Percentiles rank a stretch among this genome's conserved stretches.
Conservation (phyloP, 2,329 filamentous ascomycete species). For the Myriosclerotinia duriaeana region DNA sequence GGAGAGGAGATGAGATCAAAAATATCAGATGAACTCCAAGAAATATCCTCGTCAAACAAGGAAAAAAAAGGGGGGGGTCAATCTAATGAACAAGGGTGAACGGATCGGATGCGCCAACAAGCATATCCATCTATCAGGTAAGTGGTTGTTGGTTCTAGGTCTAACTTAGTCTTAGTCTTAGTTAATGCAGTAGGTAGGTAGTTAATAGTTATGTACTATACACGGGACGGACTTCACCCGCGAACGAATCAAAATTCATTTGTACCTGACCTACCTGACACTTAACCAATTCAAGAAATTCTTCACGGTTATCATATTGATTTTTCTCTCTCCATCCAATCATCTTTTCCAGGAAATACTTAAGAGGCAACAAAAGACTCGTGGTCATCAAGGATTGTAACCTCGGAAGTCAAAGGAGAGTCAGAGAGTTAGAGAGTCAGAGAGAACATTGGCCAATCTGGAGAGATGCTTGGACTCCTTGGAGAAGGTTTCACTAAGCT, state of each 20-base stretch:
- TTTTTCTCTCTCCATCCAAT: background rate
- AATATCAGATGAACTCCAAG: background rate
- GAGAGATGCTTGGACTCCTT: too few relatives aligned
- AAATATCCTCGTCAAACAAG: background rate
- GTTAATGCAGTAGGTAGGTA: too few relatives aligned
- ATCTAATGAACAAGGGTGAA: constrained; percentile 7
- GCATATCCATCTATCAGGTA: background rate
- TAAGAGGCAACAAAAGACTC: background rate
- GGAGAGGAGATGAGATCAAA: background rate
- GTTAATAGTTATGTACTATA: background rate
- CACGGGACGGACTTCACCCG: constrained; percentile 7
- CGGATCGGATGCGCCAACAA: background rate
- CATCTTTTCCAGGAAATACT: too few relatives aligned
- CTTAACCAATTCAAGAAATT: background rate
- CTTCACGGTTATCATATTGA: background rate
- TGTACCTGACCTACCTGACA: constrained; percentile 11
- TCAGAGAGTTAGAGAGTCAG: too few relatives aligned
- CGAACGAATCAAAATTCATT: constrained; percentile 3
- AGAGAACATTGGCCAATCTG: background rate
- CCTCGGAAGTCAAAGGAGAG: background rate
- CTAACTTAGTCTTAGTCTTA: too few relatives aligned
- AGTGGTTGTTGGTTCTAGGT: too few relatives aligned
- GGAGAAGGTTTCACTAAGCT: too few relatives aligned
- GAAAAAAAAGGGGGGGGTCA: background rate
- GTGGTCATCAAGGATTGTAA: background rate